Base-by-base conservation (phyloP, 495 filamentous ascomycete genomes). In the Astrothelium subdiscretum region DNA sequence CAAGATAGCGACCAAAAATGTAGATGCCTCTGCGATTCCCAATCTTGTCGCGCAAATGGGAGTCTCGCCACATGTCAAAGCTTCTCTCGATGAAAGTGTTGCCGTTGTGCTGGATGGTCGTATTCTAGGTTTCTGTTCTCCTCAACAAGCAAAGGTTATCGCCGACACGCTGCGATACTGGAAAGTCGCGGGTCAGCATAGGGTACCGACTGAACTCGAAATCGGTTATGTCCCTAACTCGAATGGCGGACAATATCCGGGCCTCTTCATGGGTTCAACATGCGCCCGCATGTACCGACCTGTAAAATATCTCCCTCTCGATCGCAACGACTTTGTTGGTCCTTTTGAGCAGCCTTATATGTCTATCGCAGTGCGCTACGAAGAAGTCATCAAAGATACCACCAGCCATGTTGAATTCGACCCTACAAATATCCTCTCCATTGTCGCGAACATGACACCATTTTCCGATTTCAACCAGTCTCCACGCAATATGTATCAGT, bases 401-500 rank as follows among this genome's bases (percentile, higher is more conserved):
- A 90, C 90, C 8, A 95, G 90, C 12, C 94, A 98, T 69, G 91
- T 97, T 31, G 94, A 98, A 74, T 91, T 86, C 70, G 87, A 91
- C 62, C 94, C 94, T 13, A 97, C 92, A 59, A 95, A 97, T 71
- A 97, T 98, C 62, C 85, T 98, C 59, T 97, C 92, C 22, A 98
- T 98, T 66, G 79, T 98, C 54, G 94, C 94, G 65, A 98, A 97
- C 77, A 92, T 95, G 88, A 98, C 94, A 2, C 94, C 94, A 13
- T 98, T 97, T 76, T 96, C 94, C 64, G 90, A 98, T 72, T 95
- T 96, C 79, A 98, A 98, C 76, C 94, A 98, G 74, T 97, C 92
- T 31, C 94, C 94, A 13, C 82, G 94, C 79, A 98, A 98, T 75
- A 97, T 98, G 94, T 98, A 98, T 75, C 94, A 97, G 74, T 96